Evolutionary conservation across 2,329 filamentous ascomycete species (phyloP).

Genomic region (Elsinoe perseae): DNA sequence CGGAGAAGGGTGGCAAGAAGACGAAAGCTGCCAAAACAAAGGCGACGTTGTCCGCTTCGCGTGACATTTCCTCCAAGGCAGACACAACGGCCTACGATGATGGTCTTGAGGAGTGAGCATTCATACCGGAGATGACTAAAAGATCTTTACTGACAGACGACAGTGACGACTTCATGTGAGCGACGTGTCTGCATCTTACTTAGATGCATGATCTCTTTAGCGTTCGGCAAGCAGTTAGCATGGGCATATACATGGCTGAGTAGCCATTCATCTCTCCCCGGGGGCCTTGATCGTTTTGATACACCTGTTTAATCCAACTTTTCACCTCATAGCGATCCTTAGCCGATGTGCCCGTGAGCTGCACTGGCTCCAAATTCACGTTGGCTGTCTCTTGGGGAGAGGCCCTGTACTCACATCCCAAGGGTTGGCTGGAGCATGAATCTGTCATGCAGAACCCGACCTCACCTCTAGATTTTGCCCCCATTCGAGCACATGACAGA

Average conservation of each 20-base stretch:
- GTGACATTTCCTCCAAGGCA: conserved; percentile 48
- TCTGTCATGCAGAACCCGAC: background rate
- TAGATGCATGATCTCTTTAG: background rate
- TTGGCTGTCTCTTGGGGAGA: too few relatives aligned
- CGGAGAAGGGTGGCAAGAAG: conserved; percentile 94
- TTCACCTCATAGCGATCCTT: background rate
- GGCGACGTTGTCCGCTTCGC: conserved; percentile 63
- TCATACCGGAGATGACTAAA: background rate
- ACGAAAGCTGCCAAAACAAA: conserved; percentile 94
- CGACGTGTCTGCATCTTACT: background rate
- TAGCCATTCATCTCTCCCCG: background rate
- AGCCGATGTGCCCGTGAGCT: too few relatives aligned
- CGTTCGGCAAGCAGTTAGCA: background rate
- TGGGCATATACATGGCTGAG: background rate
- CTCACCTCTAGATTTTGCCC: background rate
- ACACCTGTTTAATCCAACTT: background rate
- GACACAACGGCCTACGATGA: conserved; percentile 77
- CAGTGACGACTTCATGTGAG: conserved; percentile 68
- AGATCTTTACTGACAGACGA: conserved; percentile 18
- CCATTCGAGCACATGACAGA: background rate
- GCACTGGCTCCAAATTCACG: too few relatives aligned
- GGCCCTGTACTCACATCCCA: too few relatives aligned
- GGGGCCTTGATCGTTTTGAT: background rate
- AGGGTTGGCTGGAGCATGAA: background rate
- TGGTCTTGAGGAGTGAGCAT: conserved; percentile 70